Evolutionary conservation across 225 moss, liverwort and hornwort species (phyloP), one percentile per base, ranked within the genome.

Genomic region (Physcomitrellopsis africana): DNA sequence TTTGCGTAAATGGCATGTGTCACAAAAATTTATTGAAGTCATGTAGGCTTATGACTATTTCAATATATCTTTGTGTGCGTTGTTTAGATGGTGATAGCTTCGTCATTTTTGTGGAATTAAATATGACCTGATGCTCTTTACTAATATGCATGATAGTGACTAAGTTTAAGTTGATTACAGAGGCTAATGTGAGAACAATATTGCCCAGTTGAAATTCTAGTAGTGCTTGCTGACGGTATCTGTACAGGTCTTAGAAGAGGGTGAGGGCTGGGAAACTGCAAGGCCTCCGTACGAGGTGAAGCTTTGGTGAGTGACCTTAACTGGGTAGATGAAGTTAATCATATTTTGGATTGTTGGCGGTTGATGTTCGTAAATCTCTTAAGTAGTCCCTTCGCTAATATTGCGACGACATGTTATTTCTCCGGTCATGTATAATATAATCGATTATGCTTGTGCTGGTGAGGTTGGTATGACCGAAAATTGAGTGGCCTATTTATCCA

Each of bases 201-300:
- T 59, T 58, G 69, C 55, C 14, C 63, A 32, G 43, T 51, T 49
- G 60, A 27, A 54, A 26, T 49, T 71, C 24, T 56, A 70, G 56
- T 51, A 60, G 26, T 45, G 60, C 44, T 77, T 27, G 65, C 67
- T 81, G 63, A 81, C 75, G 60, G 68, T 72, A 26, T 75, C 11
- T 52, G 14, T 74, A 49, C 90, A 99, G 97, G 92, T 99, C 56
- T 81, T 92, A 75, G 61, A 70, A 43, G 89, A 92, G 65, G 99
- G 99, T 49, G 89, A 93, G 55, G 95, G 99, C 69, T 99, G 99
- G 99, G 99, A 99, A 87, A 99, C 95, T 65, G 82, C 93, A 67
- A 82, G 99, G 65, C 89, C 90, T 78, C 99, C 99, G 22, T 99
- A 90, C 65, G 95, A 99, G 81, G 99, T 91, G 64, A 84, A 83